Base-by-base conservation (phyloP, 2,329 filamentous ascomycete species). In the Hirsutella thompsonii region DNA sequence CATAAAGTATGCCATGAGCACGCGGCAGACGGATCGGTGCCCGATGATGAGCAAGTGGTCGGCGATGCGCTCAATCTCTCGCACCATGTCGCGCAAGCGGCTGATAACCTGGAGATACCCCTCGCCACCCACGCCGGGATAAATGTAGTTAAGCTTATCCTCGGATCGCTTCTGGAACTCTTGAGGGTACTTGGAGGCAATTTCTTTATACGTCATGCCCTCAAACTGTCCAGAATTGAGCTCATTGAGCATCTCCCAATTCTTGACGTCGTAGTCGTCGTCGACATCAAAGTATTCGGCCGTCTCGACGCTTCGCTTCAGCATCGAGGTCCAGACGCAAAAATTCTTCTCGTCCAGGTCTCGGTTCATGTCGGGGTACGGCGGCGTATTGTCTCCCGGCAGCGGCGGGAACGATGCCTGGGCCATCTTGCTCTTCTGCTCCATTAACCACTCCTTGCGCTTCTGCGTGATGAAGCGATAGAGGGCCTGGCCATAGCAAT, bases 291-390 rank as follows among this genome's bases (percentile, higher is more conserved):
- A 98, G 58, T 83, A 83, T 48, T 92, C 79, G 0, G 83, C 88
- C 1, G 89, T 93, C 55, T 94, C 79, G 39, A 92, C 81, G 45
- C 85, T 88, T 48, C 92, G 83, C 57, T 84, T 82, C 47, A 98
- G 75, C 90, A 96, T 96, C 2, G 86, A 94, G 0, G 90, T 95
- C 92, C 92, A 98, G 14, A 98, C 86, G 59, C 92, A 98, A 57
- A 95, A 96, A 57, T 87, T 87, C 67, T 94, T 94, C 54, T 84
- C 74, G 23, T 83, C 76, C 23, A 79, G 66, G 38, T 81, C 79
- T 38, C 72, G 72, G 46, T 77, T 72, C 50, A 81, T 81, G 56
- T 94, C 86, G 0, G 92, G 92, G 54, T 98, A 96, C 0, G 92
- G 92, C 4, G 92, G 92, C 0, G 92, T 96, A 49, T 83, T 84